These are phyloP conservation scores for Kwoniella europaea DNA, from an alignment of 768 basidiomycete species.

Conservation along the genomic window DNA sequence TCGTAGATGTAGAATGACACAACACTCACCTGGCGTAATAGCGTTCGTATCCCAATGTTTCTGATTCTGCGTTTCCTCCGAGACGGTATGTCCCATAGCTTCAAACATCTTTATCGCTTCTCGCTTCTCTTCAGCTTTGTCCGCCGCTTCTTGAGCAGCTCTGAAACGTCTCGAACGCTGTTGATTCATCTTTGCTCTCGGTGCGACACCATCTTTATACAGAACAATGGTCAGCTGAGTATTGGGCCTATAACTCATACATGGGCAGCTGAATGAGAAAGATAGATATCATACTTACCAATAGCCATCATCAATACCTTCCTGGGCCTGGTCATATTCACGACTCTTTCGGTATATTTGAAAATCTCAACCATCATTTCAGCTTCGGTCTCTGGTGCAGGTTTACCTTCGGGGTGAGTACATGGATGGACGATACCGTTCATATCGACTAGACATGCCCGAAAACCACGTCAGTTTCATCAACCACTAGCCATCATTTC, in stretches of 20 bases:
- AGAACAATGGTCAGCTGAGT: conserved; percentile 2
- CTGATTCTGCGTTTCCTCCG: conserved; percentile 80
- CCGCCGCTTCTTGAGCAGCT: conserved; percentile 89
- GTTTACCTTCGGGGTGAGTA: conserved; percentile 97
- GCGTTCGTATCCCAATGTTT: conserved; percentile 97
- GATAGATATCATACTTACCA: conserved; percentile 63
- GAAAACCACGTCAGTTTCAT: too few relatives aligned
- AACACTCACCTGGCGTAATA: conserved; percentile 79
- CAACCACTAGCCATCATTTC: too few relatives aligned
- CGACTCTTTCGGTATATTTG: conserved; percentile 93
- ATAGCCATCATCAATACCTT: conserved; percentile 98
- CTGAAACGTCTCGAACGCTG: conserved; percentile 96
- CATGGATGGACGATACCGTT: conserved; percentile 99
- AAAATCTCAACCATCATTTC: conserved; percentile 99
- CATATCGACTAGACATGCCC: conserved; percentile 73
- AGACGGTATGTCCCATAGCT: conserved; percentile 88
- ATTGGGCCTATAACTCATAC: not conserved
- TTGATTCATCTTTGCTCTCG: conserved; percentile 99
- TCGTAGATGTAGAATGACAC: too few relatives aligned
- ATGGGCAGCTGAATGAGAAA: not conserved
- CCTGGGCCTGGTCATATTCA: conserved; percentile 94
- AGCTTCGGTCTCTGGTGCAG: conserved; percentile 95
- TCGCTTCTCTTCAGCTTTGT: conserved; percentile 84
- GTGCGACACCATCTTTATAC: conserved; percentile 85
- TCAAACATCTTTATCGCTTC: conserved; percentile 85